Base-by-base conservation (phyloP, 495 filamentous ascomycete species). In the Cenococcum geophilum region DNA sequence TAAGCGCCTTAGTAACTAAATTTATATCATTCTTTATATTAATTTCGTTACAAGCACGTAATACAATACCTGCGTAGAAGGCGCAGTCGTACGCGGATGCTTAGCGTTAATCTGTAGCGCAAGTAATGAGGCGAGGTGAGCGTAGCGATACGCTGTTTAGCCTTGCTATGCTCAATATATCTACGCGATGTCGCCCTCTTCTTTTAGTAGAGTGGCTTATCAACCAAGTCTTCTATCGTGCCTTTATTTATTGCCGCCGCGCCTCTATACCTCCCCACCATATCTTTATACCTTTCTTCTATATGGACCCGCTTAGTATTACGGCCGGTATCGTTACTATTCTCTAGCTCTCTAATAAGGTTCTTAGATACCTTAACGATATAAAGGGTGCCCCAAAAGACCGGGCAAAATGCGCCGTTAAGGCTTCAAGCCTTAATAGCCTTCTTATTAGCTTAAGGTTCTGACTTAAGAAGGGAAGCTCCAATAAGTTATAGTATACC, bases 281-380 rank as follows among this genome's bases (percentile, higher is more conserved):
- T 32, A 6, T 6, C 27, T 61, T 23, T 20, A 61, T 55, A 51
- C 5, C 27, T 27, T 18, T 61, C 18, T 22, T 36, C n/a, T 23
- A 42, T 18, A 69, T 69, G 64, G 67, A 69, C 51, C 64, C 64
- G 42, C 67, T 69, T 27, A 69, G 64, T 43, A 22, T 64, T 23
- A 69, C 67, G n/a, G 72, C 71, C 37, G 68, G 71, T 63, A 68
- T 73, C 34, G 59, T 72, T 42, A 51, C 69, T 50, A 36, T 75
- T 34, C 47, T 75, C 4, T 53, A 71, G 25, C 60, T 68, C 49
- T 60, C 62, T 22, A 51, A n/a, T 18, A 71, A 70, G 48, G 62
- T 65, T 0, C 57, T 72, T 32, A 48, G 49, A 22, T 74, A 75
- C 49, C 60, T 73, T 6, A 69, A 59, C 45, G 57, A 72, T 35